Conservation (phyloP, 1,139 yeast species). For the Entelexis paramagnoliae region DNA sequence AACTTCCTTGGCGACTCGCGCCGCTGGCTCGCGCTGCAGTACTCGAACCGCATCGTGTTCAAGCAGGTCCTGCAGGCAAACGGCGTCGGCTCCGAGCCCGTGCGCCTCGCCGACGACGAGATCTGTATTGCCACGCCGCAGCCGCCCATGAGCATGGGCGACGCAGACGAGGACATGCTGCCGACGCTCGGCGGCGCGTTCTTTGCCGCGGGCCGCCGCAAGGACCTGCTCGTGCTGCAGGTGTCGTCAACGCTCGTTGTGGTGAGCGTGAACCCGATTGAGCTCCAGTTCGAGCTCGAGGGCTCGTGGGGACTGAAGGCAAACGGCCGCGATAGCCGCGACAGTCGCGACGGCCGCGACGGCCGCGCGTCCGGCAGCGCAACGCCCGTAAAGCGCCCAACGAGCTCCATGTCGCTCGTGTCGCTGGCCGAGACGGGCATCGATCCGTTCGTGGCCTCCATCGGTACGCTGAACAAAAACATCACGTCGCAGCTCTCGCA, state of each 20-base stretch:
- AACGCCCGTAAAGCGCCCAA: background rate
- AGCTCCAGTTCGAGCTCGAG: slow-evolving; percentile 14
- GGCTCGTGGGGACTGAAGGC: slow-evolving; percentile 19
- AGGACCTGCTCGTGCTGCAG: slow-evolving; percentile 18
- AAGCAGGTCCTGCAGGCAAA: background rate
- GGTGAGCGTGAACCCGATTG: slow-evolving; percentile 14
- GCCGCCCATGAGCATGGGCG: slow-evolving; percentile 19
- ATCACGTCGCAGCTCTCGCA: background rate
- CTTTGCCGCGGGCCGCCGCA: slow-evolving; percentile 17
- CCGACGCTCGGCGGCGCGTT: slow-evolving; percentile 18
- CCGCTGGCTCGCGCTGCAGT: slow-evolving; percentile 15
- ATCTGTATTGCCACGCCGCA: slow-evolving; percentile 15
- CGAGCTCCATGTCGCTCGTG: background rate
- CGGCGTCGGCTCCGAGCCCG: background rate
- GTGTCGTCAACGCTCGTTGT: slow-evolving; percentile 7
- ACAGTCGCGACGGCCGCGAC: background rate
- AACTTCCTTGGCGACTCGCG: slow-evolving; percentile 13
- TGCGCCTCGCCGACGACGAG: slow-evolving; percentile 1
- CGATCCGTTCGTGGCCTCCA: slow-evolving; percentile 2
- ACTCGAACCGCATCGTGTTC: slow-evolving; percentile 20
- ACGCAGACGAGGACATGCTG: slow-evolving; percentile 6
- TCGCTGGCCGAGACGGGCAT: slow-evolving; percentile 3
- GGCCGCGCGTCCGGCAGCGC: background rate
- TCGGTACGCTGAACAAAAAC: background rate
- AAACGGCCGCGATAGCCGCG: background rate